A percentile compares a stretch with the other conserved stretches of the same genome.
Conservation (phyloP, 2,329 filamentous ascomycete species). For the Botrytis elliptica region DNA sequence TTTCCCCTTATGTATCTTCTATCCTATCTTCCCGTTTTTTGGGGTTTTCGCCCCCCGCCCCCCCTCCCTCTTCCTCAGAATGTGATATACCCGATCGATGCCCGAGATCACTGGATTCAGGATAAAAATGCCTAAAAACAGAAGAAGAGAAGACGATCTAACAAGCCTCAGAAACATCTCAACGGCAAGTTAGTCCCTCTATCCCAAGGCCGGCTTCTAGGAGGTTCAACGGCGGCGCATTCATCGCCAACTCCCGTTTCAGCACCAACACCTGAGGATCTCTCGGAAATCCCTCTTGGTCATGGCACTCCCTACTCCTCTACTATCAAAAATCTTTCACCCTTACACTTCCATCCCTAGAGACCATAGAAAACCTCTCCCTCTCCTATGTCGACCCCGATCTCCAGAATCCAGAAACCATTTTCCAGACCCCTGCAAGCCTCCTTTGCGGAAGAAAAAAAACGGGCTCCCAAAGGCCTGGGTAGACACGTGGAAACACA, state of each 20-base stretch:
- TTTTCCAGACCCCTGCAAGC: background rate
- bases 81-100: no score
- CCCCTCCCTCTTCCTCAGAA: no score
- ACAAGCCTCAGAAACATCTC: background rate
- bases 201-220: constrained; percentile 39
- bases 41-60: no score
- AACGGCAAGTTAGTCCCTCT: background rate
- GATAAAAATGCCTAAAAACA: no score
- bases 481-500: background rate
- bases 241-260: constrained; percentile 24
- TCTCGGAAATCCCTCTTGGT: constrained; percentile 43
- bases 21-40: no score
- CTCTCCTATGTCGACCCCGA: background rate
- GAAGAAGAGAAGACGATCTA: background rate
- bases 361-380: constrained; percentile 6
- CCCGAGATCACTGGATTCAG: no score
- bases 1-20: no score
- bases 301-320: constrained; percentile 41
- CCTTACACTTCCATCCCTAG: background rate
- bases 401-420: no score
- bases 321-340: constrained; percentile 44
- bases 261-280: constrained; percentile 43
- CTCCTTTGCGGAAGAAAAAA: background rate
- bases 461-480: background rate
- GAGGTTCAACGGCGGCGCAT: constrained; percentile 40